These are phyloP conservation scores for Raphanus sativus DNA, from an alignment of 345 rosid genomes.

Conservation along the genomic window DNA sequence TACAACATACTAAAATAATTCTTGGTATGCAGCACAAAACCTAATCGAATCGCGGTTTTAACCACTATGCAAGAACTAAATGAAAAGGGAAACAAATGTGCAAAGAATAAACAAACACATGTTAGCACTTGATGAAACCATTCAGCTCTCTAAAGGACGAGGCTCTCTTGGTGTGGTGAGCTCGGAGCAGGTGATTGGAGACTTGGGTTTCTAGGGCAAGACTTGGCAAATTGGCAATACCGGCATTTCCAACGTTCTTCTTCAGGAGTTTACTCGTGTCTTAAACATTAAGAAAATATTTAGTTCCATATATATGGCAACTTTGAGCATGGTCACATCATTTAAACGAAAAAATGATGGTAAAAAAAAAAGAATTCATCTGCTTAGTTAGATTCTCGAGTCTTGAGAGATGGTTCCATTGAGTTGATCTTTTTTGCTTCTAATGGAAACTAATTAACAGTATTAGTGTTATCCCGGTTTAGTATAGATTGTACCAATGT, in stretches of 20 bases:
- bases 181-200: neutral
- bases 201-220: constrained; percentile 44
- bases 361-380: too few species aligned
- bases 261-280: constrained; percentile 33
- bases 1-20: neutral
- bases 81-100: neutral
- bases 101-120: neutral
- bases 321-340: too few species aligned
- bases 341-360: too few species aligned
- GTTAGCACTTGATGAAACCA: constrained; percentile 13
- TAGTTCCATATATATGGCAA: too few species aligned
- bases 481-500: too few species aligned
- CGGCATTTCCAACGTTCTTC: constrained; percentile 76
- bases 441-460: too few species aligned
- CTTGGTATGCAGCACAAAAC: neutral
- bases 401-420: too few species aligned
- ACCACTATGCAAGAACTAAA: constrained; percentile 12
- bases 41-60: constrained; percentile 1
- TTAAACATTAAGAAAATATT: too few species aligned
- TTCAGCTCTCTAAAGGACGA: constrained; percentile 25
- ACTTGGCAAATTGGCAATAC: constrained; percentile 51
- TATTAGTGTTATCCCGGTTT: too few species aligned
- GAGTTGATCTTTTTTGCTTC: too few species aligned
- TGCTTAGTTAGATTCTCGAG: too few species aligned
- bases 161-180: constrained; percentile 29